Evolutionary conservation across 106 monocot species (phyloP).

Genomic region (Dioscorea alata): DNA sequence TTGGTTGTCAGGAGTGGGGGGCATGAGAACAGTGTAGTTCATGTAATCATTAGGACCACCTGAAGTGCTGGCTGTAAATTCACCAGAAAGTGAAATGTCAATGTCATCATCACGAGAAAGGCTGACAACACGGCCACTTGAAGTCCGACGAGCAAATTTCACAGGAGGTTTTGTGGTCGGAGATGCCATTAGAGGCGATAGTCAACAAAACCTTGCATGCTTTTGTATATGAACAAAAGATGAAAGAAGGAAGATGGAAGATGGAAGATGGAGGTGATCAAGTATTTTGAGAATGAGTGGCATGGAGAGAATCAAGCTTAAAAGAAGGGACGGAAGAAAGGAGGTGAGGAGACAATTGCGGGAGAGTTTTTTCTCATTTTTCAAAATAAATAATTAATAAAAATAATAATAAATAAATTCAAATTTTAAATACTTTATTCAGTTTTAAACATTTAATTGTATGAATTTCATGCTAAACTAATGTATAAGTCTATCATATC

Average conservation of each 20-base stretch:
- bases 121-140: conserved; percentile 47
- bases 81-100: conserved; percentile 42
- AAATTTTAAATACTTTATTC: no score
- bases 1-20: conserved; percentile 93
- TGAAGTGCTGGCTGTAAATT: conserved; percentile 38
- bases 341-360: conserved; percentile 3
- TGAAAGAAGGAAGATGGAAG: no score
- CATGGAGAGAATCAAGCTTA: neutral
- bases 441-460: no score
- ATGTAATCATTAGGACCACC: conserved; percentile 51
- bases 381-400: no score
- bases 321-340: neutral
- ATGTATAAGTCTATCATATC: no score
- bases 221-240: neutral
- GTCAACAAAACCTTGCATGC: neutral
- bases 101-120: conserved; percentile 58
- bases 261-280: neutral
- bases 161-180: conserved; percentile 34
- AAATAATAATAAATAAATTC: no score
- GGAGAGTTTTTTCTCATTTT: neutral
- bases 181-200: conserved; percentile 10
- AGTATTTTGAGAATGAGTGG: neutral
- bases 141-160: conserved; percentile 61
- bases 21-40: conserved; percentile 90
- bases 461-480: no score